phyloP scores from a whole-genome alignment of 805 yeast species.

The Lipomyces yamadae region DNA sequence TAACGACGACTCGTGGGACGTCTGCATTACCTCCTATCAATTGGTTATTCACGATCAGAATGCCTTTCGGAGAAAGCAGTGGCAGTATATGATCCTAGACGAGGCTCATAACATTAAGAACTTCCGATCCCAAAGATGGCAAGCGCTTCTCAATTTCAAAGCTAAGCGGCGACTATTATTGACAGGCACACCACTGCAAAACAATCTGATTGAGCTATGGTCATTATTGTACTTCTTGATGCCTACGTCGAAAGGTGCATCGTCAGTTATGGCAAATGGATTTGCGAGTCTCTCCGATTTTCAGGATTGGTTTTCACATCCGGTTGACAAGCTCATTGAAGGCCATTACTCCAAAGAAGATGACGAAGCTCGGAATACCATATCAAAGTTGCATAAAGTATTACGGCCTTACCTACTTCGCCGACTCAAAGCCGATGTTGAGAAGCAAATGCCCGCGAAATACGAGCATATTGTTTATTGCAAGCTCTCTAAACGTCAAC shows the following conservation, averaged over 20 bases:
- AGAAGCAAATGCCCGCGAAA: conserved; percentile 98
- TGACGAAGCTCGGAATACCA: conserved; percentile 81
- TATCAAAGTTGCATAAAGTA: conserved; percentile 87
- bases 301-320: conserved; percentile 98
- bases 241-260: conserved; percentile 78
- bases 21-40: conserved; percentile 96
- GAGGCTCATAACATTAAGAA: conserved; percentile 98
- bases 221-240: conserved; percentile 89
- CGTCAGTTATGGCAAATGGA: conserved; percentile 80
- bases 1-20: conserved; percentile 92
- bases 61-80: conserved; percentile 85
- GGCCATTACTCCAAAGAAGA: conserved; percentile 57
- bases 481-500: conserved; percentile 87
- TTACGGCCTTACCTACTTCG: conserved; percentile 89
- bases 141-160: conserved; percentile 89
- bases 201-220: conserved; percentile 95
- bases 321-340: conserved; percentile 90
- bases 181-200: conserved; percentile 97
- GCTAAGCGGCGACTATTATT: conserved; percentile 83
- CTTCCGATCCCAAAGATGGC: conserved; percentile 96
- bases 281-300: conserved; percentile 95
- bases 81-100: conserved; percentile 97
- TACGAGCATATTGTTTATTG: conserved; percentile 95
- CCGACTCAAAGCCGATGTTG: conserved; percentile 94
- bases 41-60: conserved; percentile 97